phyloP scores from a whole-genome alignment of 495 filamentous ascomycete genomes.

The Filosporella fistucella region DNA sequence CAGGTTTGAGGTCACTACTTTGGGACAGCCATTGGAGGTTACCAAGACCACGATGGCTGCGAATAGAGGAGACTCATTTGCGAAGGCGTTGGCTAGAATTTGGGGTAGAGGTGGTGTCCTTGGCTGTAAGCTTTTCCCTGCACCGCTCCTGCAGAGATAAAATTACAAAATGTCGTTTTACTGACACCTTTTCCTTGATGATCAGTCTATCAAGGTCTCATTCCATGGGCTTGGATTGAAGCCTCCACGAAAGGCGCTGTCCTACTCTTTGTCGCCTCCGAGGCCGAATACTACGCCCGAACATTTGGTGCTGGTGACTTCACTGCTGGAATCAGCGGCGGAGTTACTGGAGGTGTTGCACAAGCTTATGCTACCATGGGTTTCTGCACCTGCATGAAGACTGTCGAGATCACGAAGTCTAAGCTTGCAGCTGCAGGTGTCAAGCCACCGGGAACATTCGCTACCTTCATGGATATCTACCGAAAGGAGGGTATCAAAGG shows the following conservation, averaged over 20 bases:
- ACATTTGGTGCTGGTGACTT: conserved; percentile 80
- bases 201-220: conserved; percentile 97
- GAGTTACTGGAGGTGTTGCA: conserved; percentile 90
- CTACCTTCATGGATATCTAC: conserved; percentile 96
- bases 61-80: conserved; percentile 85
- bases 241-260: conserved; percentile 99
- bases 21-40: conserved; percentile 96
- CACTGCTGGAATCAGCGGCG: conserved; percentile 80
- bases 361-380: conserved; percentile 99
- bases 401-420: conserved; percentile 98
- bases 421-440: conserved; percentile 81
- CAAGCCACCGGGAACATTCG: conserved; percentile 82
- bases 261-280: conserved; percentile 96
- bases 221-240: conserved; percentile 99
- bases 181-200: background rate
- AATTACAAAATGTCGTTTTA: background rate
- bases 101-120: conserved; percentile 92
- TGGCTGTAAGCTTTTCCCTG: conserved; percentile 70
- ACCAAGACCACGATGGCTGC: conserved; percentile 99
- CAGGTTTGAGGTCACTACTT: conserved; percentile 66
- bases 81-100: conserved; percentile 73
- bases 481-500: conserved; percentile 88
- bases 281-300: conserved; percentile 91
- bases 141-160: background rate
- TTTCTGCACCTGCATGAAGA: conserved; percentile 99